Evolutionary conservation across 306 rosid genomes (phyloP).

Genomic region (Albizia julibrissin): DNA sequence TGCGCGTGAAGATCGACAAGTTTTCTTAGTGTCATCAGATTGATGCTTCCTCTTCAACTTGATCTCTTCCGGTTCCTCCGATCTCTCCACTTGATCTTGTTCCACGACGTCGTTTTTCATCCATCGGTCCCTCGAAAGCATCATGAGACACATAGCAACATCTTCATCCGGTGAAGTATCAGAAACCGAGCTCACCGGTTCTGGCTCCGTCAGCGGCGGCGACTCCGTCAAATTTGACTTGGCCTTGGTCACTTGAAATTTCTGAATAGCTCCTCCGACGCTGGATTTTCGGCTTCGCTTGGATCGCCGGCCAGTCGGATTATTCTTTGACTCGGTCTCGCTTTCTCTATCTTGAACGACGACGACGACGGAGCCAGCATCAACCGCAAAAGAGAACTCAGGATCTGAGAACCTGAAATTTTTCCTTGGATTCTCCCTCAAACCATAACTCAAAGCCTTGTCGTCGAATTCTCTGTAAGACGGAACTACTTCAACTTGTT

Average conservation of each 20-base stretch:
- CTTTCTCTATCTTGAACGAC: slow-evolving; percentile 75
- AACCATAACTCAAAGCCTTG: slow-evolving; percentile 45
- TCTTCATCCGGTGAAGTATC: slow-evolving; percentile 72
- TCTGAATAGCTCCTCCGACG: slow-evolving; percentile 1
- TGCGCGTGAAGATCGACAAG: slow-evolving; percentile 69
- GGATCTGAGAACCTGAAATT: slow-evolving; percentile 65
- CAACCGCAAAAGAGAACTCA: slow-evolving; percentile 49
- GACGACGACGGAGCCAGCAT: slow-evolving; percentile 47
- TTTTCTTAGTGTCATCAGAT: slow-evolving; percentile 57
- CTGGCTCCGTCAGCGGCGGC: slow-evolving; percentile 38
- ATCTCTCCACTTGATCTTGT: slow-evolving; percentile 29
- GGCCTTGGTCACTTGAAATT: slow-evolving; percentile 27
- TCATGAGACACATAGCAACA: slow-evolving; percentile 74
- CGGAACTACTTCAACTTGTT: background rate
- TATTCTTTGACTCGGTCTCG: slow-evolving; percentile 78
- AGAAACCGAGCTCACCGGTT: slow-evolving; percentile 65
- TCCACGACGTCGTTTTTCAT: slow-evolving; percentile 20
- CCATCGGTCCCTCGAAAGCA: slow-evolving; percentile 83
- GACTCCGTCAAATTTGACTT: slow-evolving; percentile 42
- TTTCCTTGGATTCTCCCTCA: slow-evolving; percentile 67
- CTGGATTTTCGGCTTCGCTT: slow-evolving; percentile 44
- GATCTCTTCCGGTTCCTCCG: slow-evolving; percentile 36
- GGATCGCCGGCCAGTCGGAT: slow-evolving; percentile 74
- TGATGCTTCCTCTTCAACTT: slow-evolving; percentile 51
- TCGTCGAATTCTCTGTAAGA: slow-evolving; percentile 35